Evolutionary conservation across 129 eudicot genomes (phyloP).

Genomic region (Lactuca sativa): DNA sequence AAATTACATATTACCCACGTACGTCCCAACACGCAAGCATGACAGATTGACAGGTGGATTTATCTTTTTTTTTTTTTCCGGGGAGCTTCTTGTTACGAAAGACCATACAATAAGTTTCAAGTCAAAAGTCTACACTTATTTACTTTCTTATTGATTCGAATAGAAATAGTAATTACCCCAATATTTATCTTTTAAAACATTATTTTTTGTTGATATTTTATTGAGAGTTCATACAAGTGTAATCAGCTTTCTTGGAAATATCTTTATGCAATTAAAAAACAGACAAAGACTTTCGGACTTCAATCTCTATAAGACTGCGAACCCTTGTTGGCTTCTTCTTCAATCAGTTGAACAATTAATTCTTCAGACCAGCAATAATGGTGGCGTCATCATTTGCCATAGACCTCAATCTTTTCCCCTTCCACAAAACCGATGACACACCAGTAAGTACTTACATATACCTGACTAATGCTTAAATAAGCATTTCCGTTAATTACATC

Average conservation of each 20-base stretch:
- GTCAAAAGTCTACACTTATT: neutral
- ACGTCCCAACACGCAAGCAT: neutral
- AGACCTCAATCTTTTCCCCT: slow-evolving; percentile 36
- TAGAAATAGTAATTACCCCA: neutral
- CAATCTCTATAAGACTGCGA: neutral
- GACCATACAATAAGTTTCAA: neutral
- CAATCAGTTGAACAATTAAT: slow-evolving; percentile 6
- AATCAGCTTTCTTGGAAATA: neutral
- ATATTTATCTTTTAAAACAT: neutral
- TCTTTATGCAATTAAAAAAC: neutral
- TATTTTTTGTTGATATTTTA: no score
- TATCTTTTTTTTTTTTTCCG: neutral
- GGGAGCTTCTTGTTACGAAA: neutral
- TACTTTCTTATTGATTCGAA: no score
- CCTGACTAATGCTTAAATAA: neutral
- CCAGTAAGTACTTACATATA: slow-evolving; percentile 24
- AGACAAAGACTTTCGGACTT: slow-evolving; percentile 15
- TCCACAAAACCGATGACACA: slow-evolving; percentile 6
- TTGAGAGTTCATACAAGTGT: neutral
- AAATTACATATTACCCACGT: no score
- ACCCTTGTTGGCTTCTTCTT: slow-evolving; percentile 7
- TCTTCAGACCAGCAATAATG: slow-evolving; percentile 17
- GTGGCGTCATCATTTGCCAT: slow-evolving; percentile 29
- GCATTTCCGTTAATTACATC: neutral
- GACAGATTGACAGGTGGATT: neutral